Base-by-base conservation (phyloP, 495 filamentous ascomycete genomes). In the Penicillium paradoxum region DNA sequence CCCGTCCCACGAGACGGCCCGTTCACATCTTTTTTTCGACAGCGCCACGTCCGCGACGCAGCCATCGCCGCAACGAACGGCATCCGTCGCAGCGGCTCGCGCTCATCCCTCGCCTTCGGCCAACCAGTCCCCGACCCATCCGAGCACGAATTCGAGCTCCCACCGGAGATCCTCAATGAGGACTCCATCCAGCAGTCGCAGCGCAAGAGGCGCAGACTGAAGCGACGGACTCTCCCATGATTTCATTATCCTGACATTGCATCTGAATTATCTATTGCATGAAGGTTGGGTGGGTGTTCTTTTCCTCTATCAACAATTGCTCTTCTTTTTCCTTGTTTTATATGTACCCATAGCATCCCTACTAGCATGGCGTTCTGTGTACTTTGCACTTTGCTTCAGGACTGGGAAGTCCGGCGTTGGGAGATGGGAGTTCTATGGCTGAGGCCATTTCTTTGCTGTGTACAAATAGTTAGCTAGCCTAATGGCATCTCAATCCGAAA, bases 11-110 rank as follows among this genome's bases (percentile, higher is more conserved):
- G 78, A 9, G 71, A 78, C 14, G 82, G 78, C 57, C 87, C 89
- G 18, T 92, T 97, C 64, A 89, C 77, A 3, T 95, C 89, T 0
- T 96, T 96, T 72, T 97, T 87, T 67, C 48, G 74, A 13, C 90
- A 92, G 64, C 81, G 78, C 7, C 80, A 95, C 59, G 76, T 87
- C 39, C 87, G 92, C 30, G 86, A 84, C 3, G 79, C 83, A 10
- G 92, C 93, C 9, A 25, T 85, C 73, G 50, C 79, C 75, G 66
- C 73, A 71, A 54, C 77, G 81, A 40, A 77, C 79, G 49, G 57
- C 14, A 49, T 25, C 1, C 51, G 45, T 1, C 54, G 48, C 15
- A 79, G 82, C 19, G 77, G 82, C 22, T 83, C 62, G 6, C 60
- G 65, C 11, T 49, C 38, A 5, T 14, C 57, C 13, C 66, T 76